Base-by-base conservation (phyloP, 2,329 filamentous ascomycete species). In the Ophiocordyceps australis region DNA sequence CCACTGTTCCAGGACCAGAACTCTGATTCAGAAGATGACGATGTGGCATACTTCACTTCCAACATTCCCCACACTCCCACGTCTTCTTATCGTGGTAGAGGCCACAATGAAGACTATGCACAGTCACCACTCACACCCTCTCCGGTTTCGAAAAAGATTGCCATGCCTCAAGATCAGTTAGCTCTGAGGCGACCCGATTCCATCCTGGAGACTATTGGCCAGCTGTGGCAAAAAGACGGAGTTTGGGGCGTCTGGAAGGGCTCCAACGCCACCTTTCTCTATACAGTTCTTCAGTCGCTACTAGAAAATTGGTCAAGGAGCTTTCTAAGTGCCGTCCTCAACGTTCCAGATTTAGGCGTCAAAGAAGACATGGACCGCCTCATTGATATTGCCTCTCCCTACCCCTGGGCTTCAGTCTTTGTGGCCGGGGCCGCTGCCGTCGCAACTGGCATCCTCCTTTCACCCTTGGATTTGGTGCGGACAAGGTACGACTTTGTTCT, bases 201-300 rank as follows among this genome's bases (percentile, higher is more conserved):
- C 1, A 61, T 95, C 30, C 66, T 85, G 38, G 82, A 93, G 36
- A 81, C 89, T 3, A 68, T 98, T 32, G 74, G 74, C 6, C 78
- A 91, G 45, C 55, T 95, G 13, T 95, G 89, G 80, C 65, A 75
- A 24, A 86, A 78, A 38, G 86, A 92, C 45, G 81, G 83, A 19
- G 75, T 75, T 1, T 85, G 83, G 63, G 89, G 89, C 5, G 74
- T 94, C 5, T 98, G 86, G 85, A 94, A 94, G 48, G 73, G 76
- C 7, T 81, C 83, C 20, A 95, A 95, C 45, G 72, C 79, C 10
- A 91, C 83, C 2, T 98, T 95, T 42, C 61, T 95, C 25, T 93
- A 95, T 52, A 79, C 74, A 0, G 69, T 94, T 24, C 62, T 95
- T 12, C 69, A 85, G 33, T 82, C 82, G 9, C 75, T 91, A 7